phyloP scores from a whole-genome alignment of 192 early-diverging fungal species.

The Bifiguratus adelaidae region DNA sequence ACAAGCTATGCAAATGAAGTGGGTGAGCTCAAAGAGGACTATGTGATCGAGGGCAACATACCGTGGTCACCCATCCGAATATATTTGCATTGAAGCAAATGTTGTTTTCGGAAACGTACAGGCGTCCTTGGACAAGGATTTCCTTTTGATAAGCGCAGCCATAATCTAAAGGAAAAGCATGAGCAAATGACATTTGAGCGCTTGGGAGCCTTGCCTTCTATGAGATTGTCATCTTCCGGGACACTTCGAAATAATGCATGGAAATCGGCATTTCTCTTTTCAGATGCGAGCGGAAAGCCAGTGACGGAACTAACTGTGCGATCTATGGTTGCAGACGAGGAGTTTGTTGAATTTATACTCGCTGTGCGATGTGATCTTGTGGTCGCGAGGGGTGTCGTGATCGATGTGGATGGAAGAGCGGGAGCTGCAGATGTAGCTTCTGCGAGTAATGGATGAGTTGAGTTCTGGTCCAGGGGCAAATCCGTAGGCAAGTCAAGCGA shows the following conservation, averaged over 20 bases:
- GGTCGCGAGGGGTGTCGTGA: too few relatives aligned
- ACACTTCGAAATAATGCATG: slow-evolving; percentile 43
- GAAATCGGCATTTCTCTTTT: slow-evolving; percentile 38
- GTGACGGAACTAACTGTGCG: too few relatives aligned
- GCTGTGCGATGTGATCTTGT: too few relatives aligned
- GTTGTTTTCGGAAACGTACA: slow-evolving; percentile 73
- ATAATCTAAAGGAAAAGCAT: slow-evolving; percentile 38
- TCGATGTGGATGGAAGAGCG: too few relatives aligned
- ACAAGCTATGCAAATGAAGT: slow-evolving; percentile 29
- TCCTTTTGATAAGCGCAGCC: slow-evolving; percentile 84
- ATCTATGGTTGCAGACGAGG: too few relatives aligned
- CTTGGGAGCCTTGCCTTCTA: slow-evolving; percentile 29
- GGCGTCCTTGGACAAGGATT: slow-evolving; percentile 74
- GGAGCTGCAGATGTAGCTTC: too few relatives aligned
- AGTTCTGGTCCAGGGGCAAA: too few relatives aligned
- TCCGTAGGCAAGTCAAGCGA: too few relatives aligned
- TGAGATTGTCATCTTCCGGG: slow-evolving; percentile 38
- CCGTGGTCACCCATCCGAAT: slow-evolving; percentile 81
- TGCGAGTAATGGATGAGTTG: too few relatives aligned
- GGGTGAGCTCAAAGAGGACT: neutral
- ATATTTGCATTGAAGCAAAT: slow-evolving; percentile 84
- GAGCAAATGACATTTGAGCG: neutral
- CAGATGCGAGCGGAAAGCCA: too few relatives aligned
- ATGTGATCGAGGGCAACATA: slow-evolving; percentile 10
- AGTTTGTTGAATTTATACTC: too few relatives aligned